These are phyloP conservation scores for Ophiocordyceps australis DNA, from an alignment of 2,329 filamentous ascomycete species.

Conservation along the genomic window DNA sequence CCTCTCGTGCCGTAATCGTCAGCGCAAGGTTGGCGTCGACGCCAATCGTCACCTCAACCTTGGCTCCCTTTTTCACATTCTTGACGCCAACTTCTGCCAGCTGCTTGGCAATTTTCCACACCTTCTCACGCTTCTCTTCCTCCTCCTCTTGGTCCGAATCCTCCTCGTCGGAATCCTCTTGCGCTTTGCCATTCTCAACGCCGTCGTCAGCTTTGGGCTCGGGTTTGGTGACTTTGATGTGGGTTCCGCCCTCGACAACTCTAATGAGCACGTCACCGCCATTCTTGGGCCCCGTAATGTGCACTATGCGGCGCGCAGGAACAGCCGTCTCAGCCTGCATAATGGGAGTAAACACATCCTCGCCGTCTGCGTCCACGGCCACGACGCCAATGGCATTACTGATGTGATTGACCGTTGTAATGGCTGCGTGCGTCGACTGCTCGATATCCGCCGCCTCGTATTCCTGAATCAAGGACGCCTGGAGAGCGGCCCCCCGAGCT, in stretches of 20 bases:
- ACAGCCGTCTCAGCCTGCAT: conserved; percentile 76
- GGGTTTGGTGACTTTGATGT: conserved; percentile 86
- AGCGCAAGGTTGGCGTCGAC: conserved; percentile 64
- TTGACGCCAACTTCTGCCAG: conserved; percentile 76
- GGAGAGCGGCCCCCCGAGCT: conserved; percentile 81
- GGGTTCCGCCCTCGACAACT: conserved; percentile 71
- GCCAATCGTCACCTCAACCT: conserved; percentile 89
- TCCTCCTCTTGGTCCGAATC: conserved; percentile 58
- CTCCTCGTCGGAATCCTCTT: conserved; percentile 45
- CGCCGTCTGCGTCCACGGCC: conserved; percentile 36
- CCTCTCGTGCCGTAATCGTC: conserved; percentile 66
- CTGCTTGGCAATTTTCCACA: conserved; percentile 72
- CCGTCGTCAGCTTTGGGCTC: conserved; percentile 60
- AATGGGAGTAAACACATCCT: conserved; percentile 62
- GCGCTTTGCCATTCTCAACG: conserved; percentile 42
- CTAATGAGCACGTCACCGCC: conserved; percentile 81
- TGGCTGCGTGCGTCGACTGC: conserved; percentile 86
- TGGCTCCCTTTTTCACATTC: conserved; percentile 70
- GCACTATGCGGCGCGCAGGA: conserved; percentile 69
- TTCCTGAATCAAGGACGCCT: conserved; percentile 85
- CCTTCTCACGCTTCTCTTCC: conserved; percentile 74
- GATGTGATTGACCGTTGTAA: conserved; percentile 86
- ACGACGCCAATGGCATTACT: conserved; percentile 78
- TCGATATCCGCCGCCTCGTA: conserved; percentile 89
- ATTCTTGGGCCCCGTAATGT: conserved; percentile 56